Evolutionary conservation across 73 alveolate species (phyloP), one percentile per base, ranked within the genome.

Genomic region (Stentor roeselii): DNA sequence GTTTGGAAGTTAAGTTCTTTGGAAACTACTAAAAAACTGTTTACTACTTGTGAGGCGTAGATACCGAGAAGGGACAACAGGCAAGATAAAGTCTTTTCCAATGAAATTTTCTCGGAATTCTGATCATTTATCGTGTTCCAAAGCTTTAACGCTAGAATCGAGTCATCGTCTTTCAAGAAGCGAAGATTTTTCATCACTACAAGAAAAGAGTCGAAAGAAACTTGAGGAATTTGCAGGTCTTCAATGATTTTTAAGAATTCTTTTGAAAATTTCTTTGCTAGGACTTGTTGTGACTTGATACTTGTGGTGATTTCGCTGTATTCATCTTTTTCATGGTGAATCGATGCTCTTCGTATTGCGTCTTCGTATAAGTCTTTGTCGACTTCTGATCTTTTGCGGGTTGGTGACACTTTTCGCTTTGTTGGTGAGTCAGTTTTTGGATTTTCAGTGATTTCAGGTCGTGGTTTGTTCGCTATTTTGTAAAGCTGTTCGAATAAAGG

Each of bases 201-300:
- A 11, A 50, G 21, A n/a, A n/a, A n/a, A n/a, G n/a, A n/a, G n/a
- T n/a, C n/a, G n/a, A n/a, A n/a, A n/a, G n/a, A n/a, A 50, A 50
- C 67, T 21, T 50, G 30, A 50, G 30, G 30, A 50, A 50, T 11
- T 21, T 50, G 30, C 6, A 50, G 21, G 67, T 50, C 21, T 21
- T 50, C 67, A 50, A 21, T 6, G 6, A 50, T 50, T 50, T 50
- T 50, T 21, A 11, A 6, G 34, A 30, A 67, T 21, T 67, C 80
- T 11, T 21, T 67, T 34, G 11, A 21, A 67, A 67, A 67, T 67
- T 67, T 67, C 37, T 34, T 67, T 67, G 80, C 80, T 30, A 67
- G 80, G 0, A 67, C 80, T 67, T 34, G 21, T 34, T 67, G 41
- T 21, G 80, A 67, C 27, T 67, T 67, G 80, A 67, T 40, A n/a